phyloP scores from a whole-genome alignment of 805 yeast species.

The Ogataea naganishii region DNA sequence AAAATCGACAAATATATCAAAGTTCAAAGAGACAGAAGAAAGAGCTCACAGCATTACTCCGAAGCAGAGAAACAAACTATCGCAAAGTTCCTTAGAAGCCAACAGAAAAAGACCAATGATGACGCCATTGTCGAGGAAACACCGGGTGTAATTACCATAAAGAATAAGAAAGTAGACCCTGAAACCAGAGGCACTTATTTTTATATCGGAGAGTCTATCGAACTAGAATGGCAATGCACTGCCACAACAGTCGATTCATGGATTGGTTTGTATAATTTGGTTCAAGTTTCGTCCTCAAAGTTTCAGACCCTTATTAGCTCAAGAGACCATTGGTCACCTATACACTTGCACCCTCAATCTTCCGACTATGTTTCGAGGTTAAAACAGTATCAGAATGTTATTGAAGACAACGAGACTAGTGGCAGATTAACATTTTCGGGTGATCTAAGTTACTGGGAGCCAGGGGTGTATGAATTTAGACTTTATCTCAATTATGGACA shows the following conservation, averaged over 20 bases:
- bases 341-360: conserved; percentile 12
- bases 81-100: conserved; percentile 1
- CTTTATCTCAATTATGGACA: conserved; percentile 62
- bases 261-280: conserved; percentile 66
- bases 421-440: conserved; percentile 45
- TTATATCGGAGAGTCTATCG: conserved; percentile 44
- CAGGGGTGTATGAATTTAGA: conserved; percentile 67
- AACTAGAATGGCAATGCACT: conserved; percentile 48
- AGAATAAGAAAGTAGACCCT: conserved; percentile 9
- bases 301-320: conserved; percentile 53
- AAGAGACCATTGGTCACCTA: conserved; percentile 56
- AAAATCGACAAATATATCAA: conserved; percentile 38
- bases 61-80: background rate
- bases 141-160: background rate
- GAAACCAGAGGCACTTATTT: conserved; percentile 16
- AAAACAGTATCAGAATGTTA: conserved; percentile 2
- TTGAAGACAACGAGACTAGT: conserved; percentile 8
- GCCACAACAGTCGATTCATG: conserved; percentile 37
- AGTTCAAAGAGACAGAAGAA: conserved; percentile 10
- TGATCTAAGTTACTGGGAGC: conserved; percentile 48
- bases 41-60: background rate
- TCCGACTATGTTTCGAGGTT: background rate
- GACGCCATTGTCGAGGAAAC: background rate
- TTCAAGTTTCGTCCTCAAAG: conserved; percentile 48
- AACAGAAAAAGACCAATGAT: background rate